phyloP scores from a whole-genome alignment of 768 basidiomycete species.

The Lactifluus volemus region DNA sequence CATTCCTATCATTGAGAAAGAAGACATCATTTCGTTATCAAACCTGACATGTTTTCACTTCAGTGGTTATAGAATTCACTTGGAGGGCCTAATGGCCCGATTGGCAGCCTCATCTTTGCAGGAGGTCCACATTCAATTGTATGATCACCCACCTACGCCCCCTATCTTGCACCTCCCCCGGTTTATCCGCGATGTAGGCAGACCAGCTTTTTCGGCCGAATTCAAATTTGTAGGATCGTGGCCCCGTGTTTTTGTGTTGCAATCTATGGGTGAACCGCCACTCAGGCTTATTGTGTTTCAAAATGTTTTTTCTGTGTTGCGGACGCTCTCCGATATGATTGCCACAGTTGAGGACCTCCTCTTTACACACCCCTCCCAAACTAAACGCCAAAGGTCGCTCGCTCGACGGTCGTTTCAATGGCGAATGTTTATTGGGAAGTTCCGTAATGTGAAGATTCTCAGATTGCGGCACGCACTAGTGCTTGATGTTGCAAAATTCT shows the following conservation, averaged over 20 bases:
- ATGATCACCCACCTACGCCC: too few relatives aligned
- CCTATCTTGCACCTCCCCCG: neutral
- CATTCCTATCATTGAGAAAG: too few relatives aligned
- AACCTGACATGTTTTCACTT: neutral
- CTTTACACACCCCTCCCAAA: neutral
- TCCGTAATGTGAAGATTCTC: neutral
- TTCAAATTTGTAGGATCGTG: accelerated
- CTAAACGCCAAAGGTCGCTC: neutral
- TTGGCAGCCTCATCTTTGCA: neutral
- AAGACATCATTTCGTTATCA: neutral
- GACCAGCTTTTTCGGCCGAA: neutral
- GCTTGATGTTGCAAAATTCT: neutral
- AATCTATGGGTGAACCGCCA: neutral
- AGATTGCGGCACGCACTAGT: neutral
- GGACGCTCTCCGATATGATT: neutral
- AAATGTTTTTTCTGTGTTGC: neutral
- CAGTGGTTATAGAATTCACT: neutral
- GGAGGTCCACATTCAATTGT: neutral
- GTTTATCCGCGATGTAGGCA: neutral
- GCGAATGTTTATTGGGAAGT: neutral
- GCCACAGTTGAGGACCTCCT: neutral
- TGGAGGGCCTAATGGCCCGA: neutral
- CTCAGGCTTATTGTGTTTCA: neutral
- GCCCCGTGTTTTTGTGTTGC: neutral
- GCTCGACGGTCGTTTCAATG: neutral